Evolutionary conservation across 176 grass and related monocot genomes (phyloP).

Genomic region (Aegilops longissima): DNA sequence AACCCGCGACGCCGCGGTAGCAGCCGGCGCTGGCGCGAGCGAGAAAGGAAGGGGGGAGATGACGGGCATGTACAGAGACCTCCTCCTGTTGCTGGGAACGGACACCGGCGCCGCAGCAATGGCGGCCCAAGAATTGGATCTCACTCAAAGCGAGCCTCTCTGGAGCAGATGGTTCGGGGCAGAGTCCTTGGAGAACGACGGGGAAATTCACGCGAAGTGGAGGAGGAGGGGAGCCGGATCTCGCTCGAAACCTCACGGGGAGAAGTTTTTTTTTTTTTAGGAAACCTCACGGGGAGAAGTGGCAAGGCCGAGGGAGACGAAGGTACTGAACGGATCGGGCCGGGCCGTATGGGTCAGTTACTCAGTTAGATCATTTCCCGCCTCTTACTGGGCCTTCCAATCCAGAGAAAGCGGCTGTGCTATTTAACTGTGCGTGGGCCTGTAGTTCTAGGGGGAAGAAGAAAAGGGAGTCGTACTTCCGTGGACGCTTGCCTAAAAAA

Average conservation of each 20-base stretch:
- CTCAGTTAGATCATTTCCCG: not conserved
- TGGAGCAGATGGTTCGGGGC: not conserved
- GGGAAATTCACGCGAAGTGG: slow-evolving; percentile 5
- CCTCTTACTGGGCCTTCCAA: not conserved
- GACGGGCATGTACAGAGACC: slow-evolving; percentile 2
- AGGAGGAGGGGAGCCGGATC: not conserved
- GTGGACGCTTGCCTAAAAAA: not conserved
- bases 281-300: not conserved
- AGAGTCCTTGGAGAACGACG: not conserved
- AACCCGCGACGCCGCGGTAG: not conserved
- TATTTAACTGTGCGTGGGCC: too few species aligned
- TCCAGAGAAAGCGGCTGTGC: not conserved
- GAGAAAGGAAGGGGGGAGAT: not conserved
- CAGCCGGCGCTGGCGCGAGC: not conserved
- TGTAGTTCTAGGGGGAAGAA: too few species aligned
- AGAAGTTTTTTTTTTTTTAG: not conserved
- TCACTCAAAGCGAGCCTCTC: slow-evolving; percentile 38
- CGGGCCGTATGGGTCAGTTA: not conserved
- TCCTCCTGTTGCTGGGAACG: not conserved
- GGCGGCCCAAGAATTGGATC: slow-evolving; percentile 17
- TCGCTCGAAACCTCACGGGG: not conserved
- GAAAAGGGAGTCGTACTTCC: not conserved
- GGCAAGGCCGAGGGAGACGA: not conserved
- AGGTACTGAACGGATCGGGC: too few species aligned
- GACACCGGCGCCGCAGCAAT: not conserved